A percentile compares a stretch with the other conserved stretches of the same genome.
Evolutionary conservation across 306 rosid species (phyloP).

Genomic region (Prunus campanulata): DNA sequence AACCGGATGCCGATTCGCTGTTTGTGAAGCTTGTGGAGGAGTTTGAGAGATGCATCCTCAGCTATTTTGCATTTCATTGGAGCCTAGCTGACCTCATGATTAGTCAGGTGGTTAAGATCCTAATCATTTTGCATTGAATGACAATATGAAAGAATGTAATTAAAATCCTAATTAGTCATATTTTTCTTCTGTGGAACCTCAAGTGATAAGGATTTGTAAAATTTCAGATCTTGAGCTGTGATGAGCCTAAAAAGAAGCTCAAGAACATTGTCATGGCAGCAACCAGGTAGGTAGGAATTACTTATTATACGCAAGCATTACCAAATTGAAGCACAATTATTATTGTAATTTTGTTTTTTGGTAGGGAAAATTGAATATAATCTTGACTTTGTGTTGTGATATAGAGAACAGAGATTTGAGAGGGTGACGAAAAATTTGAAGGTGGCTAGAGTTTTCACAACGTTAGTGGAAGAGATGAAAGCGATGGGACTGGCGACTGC

Average conservation of each 20-base stretch:
- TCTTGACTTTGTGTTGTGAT: not conserved
- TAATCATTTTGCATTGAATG: not conserved
- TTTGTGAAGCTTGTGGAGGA: conserved; percentile 96
- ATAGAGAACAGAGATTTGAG: conserved; percentile 87
- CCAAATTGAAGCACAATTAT: no score
- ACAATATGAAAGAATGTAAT: not conserved
- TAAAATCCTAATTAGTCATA: not conserved
- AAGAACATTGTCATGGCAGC: conserved; percentile 85
- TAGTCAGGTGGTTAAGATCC: conserved; percentile 58
- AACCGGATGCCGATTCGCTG: conserved; percentile 81
- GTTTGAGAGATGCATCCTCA: conserved; percentile 95
- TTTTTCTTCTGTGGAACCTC: not conserved
- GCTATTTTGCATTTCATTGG: conserved; percentile 97
- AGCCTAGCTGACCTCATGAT: conserved; percentile 68
- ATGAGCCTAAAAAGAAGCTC: conserved; percentile 81
- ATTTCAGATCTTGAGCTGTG: conserved; percentile 73
- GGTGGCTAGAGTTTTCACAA: conserved; percentile 90
- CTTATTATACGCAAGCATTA: not conserved
- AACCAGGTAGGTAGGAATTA: conserved; percentile 57
- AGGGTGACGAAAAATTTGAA: conserved; percentile 87
- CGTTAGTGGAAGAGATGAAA: conserved; percentile 91
- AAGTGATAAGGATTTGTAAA: not conserved
- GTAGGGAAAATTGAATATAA: not conserved
- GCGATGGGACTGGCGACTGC: conserved; percentile 79
- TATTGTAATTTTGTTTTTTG: not conserved